These are phyloP conservation scores for Fomitiporia mediterranea DNA, from an alignment of 1,284 basidiomycete genomes.

Conservation along the genomic window DNA sequence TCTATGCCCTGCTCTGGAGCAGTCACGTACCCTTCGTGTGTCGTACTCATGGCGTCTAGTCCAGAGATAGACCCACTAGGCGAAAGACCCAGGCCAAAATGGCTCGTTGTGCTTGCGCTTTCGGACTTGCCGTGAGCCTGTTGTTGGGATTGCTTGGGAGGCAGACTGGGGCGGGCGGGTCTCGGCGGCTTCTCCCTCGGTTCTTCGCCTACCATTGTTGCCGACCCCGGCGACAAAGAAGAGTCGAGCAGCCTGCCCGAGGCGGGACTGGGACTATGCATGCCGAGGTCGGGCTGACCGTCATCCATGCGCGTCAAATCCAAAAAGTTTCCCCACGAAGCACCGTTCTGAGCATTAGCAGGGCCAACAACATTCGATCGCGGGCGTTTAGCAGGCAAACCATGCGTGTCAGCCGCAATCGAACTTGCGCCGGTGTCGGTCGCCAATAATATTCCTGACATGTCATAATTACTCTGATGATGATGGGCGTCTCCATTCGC, in stretches of 20 bases:
- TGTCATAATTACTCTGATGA: neutral
- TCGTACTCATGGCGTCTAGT: constrained; percentile 9
- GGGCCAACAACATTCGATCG: neutral
- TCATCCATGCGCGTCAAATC: constrained; percentile 10
- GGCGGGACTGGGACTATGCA: constrained; percentile 8
- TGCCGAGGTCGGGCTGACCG: constrained; percentile 9
- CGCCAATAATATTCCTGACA: neutral
- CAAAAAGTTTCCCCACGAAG: constrained; percentile 12
- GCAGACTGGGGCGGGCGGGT: constrained; percentile 10
- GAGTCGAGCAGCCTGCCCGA: constrained; percentile 10
- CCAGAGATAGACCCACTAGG: neutral
- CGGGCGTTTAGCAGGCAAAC: neutral
- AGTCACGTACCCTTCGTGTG: constrained; percentile 18
- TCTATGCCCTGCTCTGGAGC: constrained; percentile 16
- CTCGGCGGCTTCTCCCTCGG: constrained; percentile 10
- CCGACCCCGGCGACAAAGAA: neutral
- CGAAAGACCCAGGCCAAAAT: neutral
- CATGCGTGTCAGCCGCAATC: constrained; percentile 1
- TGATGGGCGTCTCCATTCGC: neutral
- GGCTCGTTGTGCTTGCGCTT: constrained; percentile 8
- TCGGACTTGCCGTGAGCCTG: constrained; percentile 8
- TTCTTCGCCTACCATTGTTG: neutral
- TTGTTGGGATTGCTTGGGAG: neutral
- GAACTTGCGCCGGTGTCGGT: neutral
- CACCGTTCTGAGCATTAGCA: neutral